Conservation (phyloP, 2,329 filamentous ascomycete genomes). For the Pestalotiopsis sp. region DNA sequence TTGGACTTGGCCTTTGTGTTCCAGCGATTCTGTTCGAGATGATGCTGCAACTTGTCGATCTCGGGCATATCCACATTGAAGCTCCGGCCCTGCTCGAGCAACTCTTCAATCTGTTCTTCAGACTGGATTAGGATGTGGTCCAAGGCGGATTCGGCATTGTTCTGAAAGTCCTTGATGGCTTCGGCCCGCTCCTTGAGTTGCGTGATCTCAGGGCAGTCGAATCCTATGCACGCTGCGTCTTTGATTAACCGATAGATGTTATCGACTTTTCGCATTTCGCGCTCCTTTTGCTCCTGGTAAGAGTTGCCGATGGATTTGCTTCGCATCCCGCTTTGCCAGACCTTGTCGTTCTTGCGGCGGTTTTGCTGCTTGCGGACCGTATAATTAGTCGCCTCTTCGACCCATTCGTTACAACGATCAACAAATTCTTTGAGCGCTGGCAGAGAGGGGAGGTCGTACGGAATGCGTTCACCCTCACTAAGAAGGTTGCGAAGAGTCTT, state of each 20-base stretch:
- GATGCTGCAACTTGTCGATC: constrained; percentile 75
- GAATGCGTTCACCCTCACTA: constrained; percentile 93
- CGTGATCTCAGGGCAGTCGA: constrained; percentile 88
- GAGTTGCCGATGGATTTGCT: constrained; percentile 60
- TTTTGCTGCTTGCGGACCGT: constrained; percentile 97
- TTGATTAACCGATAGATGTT: constrained; percentile 84
- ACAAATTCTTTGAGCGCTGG: constrained; percentile 84
- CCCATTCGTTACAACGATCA: constrained; percentile 95
- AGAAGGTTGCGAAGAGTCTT: constrained; percentile 83
- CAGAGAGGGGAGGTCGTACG: constrained; percentile 82
- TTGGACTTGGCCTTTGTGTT: constrained; percentile 71
- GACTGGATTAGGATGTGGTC: constrained; percentile 63
- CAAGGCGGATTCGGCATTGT: constrained; percentile 70
- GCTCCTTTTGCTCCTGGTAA: constrained; percentile 74
- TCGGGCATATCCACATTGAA: constrained; percentile 94
- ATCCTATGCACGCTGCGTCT: constrained; percentile 83
- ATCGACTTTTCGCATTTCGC: constrained; percentile 82
- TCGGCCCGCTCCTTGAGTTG: constrained; percentile 83
- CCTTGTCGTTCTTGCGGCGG: constrained; percentile 89
- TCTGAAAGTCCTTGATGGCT: constrained; percentile 82
- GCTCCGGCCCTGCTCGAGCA: constrained; percentile 83
- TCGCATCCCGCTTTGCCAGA: constrained; percentile 72
- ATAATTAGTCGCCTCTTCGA: constrained; percentile 94
- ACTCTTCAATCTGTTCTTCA: constrained; percentile 78
- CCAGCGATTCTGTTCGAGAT: constrained; percentile 87